These are phyloP conservation scores for Rhizoclosmatium globosum DNA, from an alignment of 192 early-diverging fungal genomes.

Conservation along the genomic window DNA sequence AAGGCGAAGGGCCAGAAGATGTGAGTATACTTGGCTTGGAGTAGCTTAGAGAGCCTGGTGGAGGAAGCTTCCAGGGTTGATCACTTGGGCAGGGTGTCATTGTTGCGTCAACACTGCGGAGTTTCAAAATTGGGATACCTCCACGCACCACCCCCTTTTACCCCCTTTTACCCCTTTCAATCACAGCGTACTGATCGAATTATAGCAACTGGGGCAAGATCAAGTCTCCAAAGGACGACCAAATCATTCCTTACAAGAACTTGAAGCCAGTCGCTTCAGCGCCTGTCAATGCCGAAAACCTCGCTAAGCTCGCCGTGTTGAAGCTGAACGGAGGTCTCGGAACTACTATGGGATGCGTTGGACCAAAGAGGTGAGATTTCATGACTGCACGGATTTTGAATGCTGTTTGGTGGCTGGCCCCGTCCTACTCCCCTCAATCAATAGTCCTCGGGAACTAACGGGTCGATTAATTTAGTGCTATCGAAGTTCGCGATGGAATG, in stretches of 20 bases:
- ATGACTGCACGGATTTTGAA: not conserved
- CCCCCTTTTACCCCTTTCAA: not conserved
- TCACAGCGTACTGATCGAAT: not conserved
- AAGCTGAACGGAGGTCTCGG: conserved; percentile 99
- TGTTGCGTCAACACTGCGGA: too few species aligned
- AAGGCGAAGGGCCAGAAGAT: conserved; percentile 79
- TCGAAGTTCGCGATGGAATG: conserved; percentile 98
- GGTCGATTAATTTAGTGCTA: conserved; percentile 63
- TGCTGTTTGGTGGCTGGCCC: not conserved
- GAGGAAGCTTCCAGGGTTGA: not conserved
- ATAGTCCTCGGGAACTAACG: not conserved
- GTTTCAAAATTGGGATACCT: too few species aligned
- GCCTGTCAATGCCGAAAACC: conserved; percentile 60
- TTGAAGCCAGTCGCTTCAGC: conserved; percentile 58
- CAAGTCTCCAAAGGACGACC: conserved; percentile 86
- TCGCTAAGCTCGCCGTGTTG: conserved; percentile 95
- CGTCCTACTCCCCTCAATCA: not conserved
- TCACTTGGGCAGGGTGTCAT: conserved; percentile 1
- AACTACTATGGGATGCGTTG: conserved; percentile 99
- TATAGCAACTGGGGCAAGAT: conserved; percentile 94
- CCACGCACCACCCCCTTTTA: not conserved
- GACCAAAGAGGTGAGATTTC: conserved; percentile 80
- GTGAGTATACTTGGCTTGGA: conserved; percentile 47
- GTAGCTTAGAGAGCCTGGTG: too few species aligned
- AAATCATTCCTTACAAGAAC: conserved; percentile 80